phyloP scores from a whole-genome alignment of 1,284 basidiomycete species.

The Moesziomyces sp. region DNA sequence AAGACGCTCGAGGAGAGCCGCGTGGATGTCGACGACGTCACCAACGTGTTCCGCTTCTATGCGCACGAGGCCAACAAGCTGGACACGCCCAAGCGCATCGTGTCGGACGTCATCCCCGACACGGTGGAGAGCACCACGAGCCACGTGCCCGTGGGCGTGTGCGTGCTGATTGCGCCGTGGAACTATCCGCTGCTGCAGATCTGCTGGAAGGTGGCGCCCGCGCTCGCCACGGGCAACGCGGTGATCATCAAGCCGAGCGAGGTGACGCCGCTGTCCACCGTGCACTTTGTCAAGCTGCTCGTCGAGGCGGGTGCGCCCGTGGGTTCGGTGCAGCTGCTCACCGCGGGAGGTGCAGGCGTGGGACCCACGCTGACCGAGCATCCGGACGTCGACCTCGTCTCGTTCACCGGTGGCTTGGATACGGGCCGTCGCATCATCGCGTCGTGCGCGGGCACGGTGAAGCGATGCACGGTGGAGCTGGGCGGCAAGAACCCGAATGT shows the following conservation, averaged over 20 bases:
- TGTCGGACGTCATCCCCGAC: constrained; percentile 58
- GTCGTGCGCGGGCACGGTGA: constrained; percentile 61
- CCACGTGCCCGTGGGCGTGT: constrained; percentile 66
- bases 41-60: constrained; percentile 65
- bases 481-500: constrained; percentile 68
- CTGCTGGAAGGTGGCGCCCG: constrained; percentile 67
- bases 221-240: constrained; percentile 64
- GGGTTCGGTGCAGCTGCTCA: constrained; percentile 61
- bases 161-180: constrained; percentile 67
- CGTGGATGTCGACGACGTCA: constrained; percentile 66
- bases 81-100: constrained; percentile 55
- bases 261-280: constrained; percentile 65
- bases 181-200: constrained; percentile 67
- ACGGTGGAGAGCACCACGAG: constrained; percentile 54
- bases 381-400: constrained; percentile 64
- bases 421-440: constrained; percentile 63
- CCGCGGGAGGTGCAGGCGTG: constrained; percentile 60
- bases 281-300: constrained; percentile 62
- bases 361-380: constrained; percentile 61
- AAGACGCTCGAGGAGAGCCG: constrained; percentile 64
- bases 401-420: constrained; percentile 65
- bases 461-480: constrained; percentile 66
- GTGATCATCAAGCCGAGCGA: constrained; percentile 68
- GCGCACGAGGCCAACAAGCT: constrained; percentile 63
- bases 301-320: constrained; percentile 64